Evolutionary conservation across 768 basidiomycete genomes (phyloP), one percentile per base, ranked within the genome.

Genomic region (Mycena indigotica): DNA sequence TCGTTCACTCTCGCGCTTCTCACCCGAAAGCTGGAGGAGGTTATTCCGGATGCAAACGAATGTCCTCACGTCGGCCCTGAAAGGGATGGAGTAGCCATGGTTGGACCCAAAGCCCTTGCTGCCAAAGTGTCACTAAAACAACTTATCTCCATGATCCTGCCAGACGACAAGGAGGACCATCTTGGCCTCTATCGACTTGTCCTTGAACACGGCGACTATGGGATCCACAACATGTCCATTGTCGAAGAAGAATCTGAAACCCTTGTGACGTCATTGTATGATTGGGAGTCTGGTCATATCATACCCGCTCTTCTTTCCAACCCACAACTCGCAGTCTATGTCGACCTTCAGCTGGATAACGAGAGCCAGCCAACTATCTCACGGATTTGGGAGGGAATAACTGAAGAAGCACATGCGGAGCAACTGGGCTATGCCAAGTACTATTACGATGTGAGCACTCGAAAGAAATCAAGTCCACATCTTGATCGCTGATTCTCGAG

Each of bases 181-280:
- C 28, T n/a, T 5, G n/a, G 13, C 26, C 25, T 57, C 2, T 61
- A 61, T 26, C 60, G 60, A 5, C 28, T 61, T 19, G 60, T 61
- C 5, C 52, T 61, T 5, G 60, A 61, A 13, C 60, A 57, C 35
- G 60, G 56, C 5, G 60, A 61, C 25, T 61, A 53, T 35, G 60
- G 60, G 5, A 53, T 57, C 10, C 60, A 61, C 40, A 61, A 61
- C 30, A 56, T 61, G 55, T 41, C 52, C 3, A 57, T 61, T 17
- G 50, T 48, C 15, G 19, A 28, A 44, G 13, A 28, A 2, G 35
- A n/a, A 5, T 24, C 39, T n/a, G 28, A 19, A 2, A n/a, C 55
- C 2, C 12, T 25, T 2, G 52, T 61, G 30, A 61, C 52, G 12
- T 61, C 60, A 13, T 15, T 61, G 28, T 61, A 57, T 24, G 60